These are phyloP conservation scores for Gliomastix tumulicola DNA, from an alignment of 2,329 filamentous ascomycete species.

Conservation along the genomic window DNA sequence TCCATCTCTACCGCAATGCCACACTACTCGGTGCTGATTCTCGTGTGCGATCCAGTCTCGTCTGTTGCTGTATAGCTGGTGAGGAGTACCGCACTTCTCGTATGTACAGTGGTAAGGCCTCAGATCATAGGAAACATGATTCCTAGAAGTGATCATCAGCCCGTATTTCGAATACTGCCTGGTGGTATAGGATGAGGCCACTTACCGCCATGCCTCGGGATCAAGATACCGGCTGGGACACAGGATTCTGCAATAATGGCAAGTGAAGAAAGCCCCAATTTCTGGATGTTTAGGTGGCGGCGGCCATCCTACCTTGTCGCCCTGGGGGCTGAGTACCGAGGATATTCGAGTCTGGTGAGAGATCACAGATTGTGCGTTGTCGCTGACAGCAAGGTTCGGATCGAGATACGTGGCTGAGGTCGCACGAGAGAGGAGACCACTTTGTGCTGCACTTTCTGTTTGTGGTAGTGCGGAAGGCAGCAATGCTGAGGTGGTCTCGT, in stretches of 20 bases:
- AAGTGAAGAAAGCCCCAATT: background rate
- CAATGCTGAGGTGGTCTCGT: too few species aligned
- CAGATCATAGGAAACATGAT: constrained; percentile 6
- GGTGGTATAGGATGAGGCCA: background rate
- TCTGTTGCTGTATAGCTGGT: background rate
- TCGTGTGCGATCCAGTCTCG: background rate
- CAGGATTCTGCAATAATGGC: background rate
- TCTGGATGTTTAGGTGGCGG: background rate
- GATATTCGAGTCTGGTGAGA: too few species aligned
- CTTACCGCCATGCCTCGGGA: background rate
- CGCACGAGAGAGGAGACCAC: too few species aligned
- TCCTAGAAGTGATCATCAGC: too few species aligned
- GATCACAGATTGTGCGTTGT: too few species aligned
- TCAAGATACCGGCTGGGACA: background rate
- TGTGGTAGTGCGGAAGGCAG: too few species aligned
- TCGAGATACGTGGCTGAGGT: too few species aligned
- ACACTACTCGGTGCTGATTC: background rate
- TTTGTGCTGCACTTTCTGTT: too few species aligned
- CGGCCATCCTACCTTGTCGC: background rate
- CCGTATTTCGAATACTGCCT: background rate
- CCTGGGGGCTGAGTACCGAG: too few species aligned
- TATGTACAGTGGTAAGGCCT: constrained; percentile 1
- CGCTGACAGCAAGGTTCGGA: too few species aligned
- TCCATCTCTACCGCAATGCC: background rate
- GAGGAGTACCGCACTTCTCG: background rate